These are phyloP conservation scores for Colletotrichum spinosum DNA, from an alignment of 2,329 filamentous ascomycete genomes.

Conservation along the genomic window DNA sequence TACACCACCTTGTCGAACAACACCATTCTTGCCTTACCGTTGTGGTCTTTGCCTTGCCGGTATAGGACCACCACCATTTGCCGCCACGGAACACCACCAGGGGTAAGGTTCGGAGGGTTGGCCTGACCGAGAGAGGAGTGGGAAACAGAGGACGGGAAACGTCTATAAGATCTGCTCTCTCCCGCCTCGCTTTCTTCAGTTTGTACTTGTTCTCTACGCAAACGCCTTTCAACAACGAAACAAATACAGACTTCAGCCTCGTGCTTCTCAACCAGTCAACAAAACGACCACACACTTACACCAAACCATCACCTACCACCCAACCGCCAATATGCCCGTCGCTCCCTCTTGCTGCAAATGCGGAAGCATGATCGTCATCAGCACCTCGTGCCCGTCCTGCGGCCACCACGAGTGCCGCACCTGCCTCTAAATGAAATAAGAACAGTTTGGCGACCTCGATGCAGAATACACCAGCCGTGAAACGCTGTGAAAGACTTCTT, in stretches of 20 bases:
- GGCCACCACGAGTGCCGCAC: constrained; percentile 62
- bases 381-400: constrained; percentile 63
- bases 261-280: constrained; percentile 1
- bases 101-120: constrained; percentile 28
- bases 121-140: constrained; percentile 12
- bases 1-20: constrained; percentile 19
- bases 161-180: constrained; percentile 33
- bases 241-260: not conserved
- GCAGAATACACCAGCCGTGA: not conserved
- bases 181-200: not conserved
- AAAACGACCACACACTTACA: constrained; percentile 33
- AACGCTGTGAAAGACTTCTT: not conserved
- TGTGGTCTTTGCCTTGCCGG: not conserved
- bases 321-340: constrained; percentile 52
- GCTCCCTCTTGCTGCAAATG: constrained; percentile 68
- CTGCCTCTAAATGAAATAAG: constrained; percentile 49
- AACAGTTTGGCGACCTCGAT: not conserved
- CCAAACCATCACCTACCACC: constrained; percentile 20
- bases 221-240: constrained; percentile 5
- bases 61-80: constrained; percentile 5
- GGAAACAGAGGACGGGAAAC: constrained; percentile 8
- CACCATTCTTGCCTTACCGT: constrained; percentile 11
- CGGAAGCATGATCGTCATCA: constrained; percentile 68
- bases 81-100: constrained; percentile 20
- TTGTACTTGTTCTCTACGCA: not conserved